Evolutionary conservation across 306 rosid genomes (phyloP).

Genomic region (Prunus mira): DNA sequence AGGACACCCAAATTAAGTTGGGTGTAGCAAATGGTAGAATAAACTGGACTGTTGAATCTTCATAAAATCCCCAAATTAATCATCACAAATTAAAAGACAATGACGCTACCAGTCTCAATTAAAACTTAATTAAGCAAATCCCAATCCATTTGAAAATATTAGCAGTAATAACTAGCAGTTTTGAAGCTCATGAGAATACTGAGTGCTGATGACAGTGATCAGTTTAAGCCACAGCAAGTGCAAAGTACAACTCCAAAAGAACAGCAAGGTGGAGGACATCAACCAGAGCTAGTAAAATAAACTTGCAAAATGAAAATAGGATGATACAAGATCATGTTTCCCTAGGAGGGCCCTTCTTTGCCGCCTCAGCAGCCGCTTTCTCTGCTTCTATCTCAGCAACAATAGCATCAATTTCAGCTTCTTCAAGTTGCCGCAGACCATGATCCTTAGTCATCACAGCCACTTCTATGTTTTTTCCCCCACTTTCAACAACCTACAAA

Average conservation of each 20-base stretch:
- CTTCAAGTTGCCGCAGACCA: slow-evolving; percentile 88
- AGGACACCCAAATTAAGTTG: no score
- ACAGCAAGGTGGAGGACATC: background rate
- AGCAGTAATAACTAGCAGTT: slow-evolving; percentile 10
- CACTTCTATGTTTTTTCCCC: slow-evolving; percentile 97
- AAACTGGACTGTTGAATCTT: background rate
- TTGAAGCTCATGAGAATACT: slow-evolving; percentile 9
- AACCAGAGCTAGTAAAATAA: background rate
- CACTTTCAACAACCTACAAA: slow-evolving; percentile 95
- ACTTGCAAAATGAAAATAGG: background rate
- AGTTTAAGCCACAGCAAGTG: slow-evolving; percentile 11
- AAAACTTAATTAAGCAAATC: slow-evolving; percentile 4
- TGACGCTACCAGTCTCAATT: background rate
- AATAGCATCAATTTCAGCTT: slow-evolving; percentile 88
- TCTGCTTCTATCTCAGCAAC: slow-evolving; percentile 95
- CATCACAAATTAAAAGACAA: background rate
- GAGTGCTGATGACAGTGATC: background rate
- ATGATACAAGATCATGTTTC: slow-evolving; percentile 50
- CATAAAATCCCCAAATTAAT: background rate
- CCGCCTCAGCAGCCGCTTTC: slow-evolving; percentile 98
- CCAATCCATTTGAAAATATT: slow-evolving; percentile 1
- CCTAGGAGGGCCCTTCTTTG: slow-evolving; percentile 86
- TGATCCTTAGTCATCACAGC: slow-evolving; percentile 90
- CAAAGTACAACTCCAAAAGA: slow-evolving; percentile 11
- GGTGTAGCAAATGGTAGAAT: background rate